Base-by-base conservation (phyloP, 345 rosid genomes). In the Camelina sativa region DNA sequence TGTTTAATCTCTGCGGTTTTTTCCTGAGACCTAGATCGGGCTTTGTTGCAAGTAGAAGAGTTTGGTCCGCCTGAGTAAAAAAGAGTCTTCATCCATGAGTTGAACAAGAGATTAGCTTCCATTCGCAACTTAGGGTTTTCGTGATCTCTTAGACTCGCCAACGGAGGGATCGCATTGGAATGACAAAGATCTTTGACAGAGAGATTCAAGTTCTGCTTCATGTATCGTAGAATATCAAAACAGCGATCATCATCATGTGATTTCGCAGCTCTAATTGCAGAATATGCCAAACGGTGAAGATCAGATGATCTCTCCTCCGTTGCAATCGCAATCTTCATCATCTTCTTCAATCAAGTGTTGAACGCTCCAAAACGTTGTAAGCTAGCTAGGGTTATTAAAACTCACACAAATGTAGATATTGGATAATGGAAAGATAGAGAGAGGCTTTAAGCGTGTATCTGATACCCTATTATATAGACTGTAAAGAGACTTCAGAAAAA, bases 321-420 rank as follows among this genome's bases (percentile, higher is more conserved):
- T 58, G 34, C 20, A 17, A 8, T 43, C 16, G 15, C 9, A 11
- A 0, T 11, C 32, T 20, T 67, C 60, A 1, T 43, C 73, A 3
- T 67, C 72, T 2, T 67, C 52, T 15, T 56, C 41, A 28, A 28
- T 16, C 43, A 63, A 13, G 54, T 63, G 38, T 56, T 8, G 11
- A 13, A 3, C 38, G 19, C 37, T 10, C 43, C 43, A 38, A 28
- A 28, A 38, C 43, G 43, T 38, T 38, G 30, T 28, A 28, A 28
- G 30, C 30, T 32, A 38, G 43, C 12, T 28, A 8, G 44, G 63
- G 44, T 59, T 35, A 16, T 17, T 17, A 20, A 35, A 28, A 1
- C 41, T 1, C 44, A 9, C 15, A 16, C 4, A 13, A 55, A 5
- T 61, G 20, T 61, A 7, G 50, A 40, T 40, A 61, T 38, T 11